Conservation (phyloP, 1,284 basidiomycete species). For the Athelia sp. region DNA sequence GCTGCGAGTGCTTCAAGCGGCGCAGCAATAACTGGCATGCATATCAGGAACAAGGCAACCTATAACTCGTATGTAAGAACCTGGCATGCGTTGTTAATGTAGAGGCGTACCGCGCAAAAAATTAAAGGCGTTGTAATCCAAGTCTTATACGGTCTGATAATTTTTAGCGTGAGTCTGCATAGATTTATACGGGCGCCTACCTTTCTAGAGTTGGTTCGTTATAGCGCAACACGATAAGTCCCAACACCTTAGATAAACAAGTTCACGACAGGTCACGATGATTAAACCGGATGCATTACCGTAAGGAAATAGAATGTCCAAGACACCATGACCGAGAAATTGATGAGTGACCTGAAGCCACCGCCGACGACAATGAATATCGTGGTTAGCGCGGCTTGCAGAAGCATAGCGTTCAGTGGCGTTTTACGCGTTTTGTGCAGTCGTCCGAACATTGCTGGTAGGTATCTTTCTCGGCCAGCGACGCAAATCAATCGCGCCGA, state of each 20-base stretch:
- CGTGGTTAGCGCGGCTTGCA: constrained; percentile 73
- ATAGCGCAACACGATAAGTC: constrained; percentile 82
- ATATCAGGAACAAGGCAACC: constrained; percentile 88
- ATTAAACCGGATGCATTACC: no score
- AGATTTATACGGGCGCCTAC: constrained; percentile 28
- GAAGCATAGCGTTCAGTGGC: constrained; percentile 78
- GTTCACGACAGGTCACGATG: constrained; percentile 3
- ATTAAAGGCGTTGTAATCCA: constrained; percentile 88
- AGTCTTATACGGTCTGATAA: constrained; percentile 81
- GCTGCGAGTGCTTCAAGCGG: constrained; percentile 86
- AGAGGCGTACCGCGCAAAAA: constrained; percentile 76
- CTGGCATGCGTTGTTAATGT: background rate
- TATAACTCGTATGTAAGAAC: constrained; percentile 24
- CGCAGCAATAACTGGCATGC: constrained; percentile 94
- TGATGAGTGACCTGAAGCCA: constrained; percentile 83
- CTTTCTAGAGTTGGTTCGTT: constrained; percentile 89
- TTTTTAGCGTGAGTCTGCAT: constrained; percentile 1
- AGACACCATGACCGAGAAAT: constrained; percentile 82
- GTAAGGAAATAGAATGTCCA: constrained; percentile 94
- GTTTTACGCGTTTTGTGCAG: constrained; percentile 73
- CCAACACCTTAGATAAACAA: constrained; percentile 64
- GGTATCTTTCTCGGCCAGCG: constrained; percentile 83
- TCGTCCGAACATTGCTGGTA: constrained; percentile 78
- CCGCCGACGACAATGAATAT: constrained; percentile 81
- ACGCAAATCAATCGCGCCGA: constrained; percentile 83